Conservation (phyloP, 2,329 filamentous ascomycete genomes). For the Rhexocercosporidium sp. region DNA sequence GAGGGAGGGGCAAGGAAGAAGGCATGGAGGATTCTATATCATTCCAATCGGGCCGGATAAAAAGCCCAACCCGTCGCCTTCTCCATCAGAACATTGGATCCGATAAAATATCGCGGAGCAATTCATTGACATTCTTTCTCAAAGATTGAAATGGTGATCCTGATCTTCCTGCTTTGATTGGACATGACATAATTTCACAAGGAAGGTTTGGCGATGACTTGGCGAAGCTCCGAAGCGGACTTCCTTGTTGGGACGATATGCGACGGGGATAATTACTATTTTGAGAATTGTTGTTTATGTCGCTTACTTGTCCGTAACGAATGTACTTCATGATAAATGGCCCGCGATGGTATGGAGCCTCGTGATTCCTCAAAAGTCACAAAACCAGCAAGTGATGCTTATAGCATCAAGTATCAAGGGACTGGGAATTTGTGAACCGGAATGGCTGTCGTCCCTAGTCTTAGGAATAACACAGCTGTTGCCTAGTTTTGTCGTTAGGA, state of each 20-base stretch:
- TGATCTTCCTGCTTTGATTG: not conserved
- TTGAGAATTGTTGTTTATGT: no score
- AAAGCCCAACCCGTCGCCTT: not conserved
- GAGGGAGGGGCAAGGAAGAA: not conserved
- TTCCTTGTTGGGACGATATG: not conserved
- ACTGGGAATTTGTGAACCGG: no score
- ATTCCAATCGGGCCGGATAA: not conserved
- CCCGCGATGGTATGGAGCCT: no score
- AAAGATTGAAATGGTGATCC: not conserved
- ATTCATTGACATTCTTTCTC: not conserved
- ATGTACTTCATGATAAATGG: no score
- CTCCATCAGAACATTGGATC: not conserved
- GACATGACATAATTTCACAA: not conserved
- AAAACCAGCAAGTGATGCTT: no score
- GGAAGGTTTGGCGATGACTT: slow-evolving; percentile 11
- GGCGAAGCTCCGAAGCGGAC: not conserved
- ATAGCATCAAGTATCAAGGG: no score
- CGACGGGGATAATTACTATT: not conserved
- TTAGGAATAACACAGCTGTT: no score
- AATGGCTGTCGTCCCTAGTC: no score
- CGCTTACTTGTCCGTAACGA: no score
- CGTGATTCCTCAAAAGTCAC: no score
- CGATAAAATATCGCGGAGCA: not conserved
- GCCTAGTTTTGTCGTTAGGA: no score
- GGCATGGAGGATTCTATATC: not conserved